Evolutionary conservation across 2,329 filamentous ascomycete species (phyloP), one percentile per base, ranked within the genome.

Genomic region (Thielaviopsis musarum): DNA sequence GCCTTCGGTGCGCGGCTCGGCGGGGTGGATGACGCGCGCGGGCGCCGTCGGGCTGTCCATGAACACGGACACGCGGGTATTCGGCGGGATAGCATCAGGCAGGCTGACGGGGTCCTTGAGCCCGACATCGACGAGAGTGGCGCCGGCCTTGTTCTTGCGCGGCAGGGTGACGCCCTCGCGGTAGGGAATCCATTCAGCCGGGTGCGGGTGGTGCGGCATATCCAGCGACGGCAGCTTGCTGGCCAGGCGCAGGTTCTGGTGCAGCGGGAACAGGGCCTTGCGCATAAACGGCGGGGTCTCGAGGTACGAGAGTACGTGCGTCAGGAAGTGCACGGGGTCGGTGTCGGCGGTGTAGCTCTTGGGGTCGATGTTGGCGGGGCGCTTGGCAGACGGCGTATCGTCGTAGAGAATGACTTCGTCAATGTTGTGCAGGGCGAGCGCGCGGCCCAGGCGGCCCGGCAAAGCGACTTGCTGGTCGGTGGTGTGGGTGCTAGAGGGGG

Each of bases 331-430:
- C 61, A 83, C 83, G 0, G 88, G 88, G 66, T 93, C 85, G 15
- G 81, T 75, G 67, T 83, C 86, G 63, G 83, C 86, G 0, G 85
- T 89, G 71, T 82, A 77, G 66, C 74, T 70, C 54, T 75, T 70
- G 56, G 75, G 73, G 65, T 82, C 77, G 56, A 78, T 73, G 59
- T 71, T 70, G 21, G 70, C 71, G 30, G 74, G 72, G 34, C 77
- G 76, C 34, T 74, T 66, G 15, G 75, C 71, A 6, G 66, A 56
- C 1, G 77, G 76, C 41, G 75, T 76, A 70, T 94, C 89, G 67
- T 91, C 83, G 69, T 87, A 95, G 59, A 95, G 74, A 56, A 95
- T 77, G 30, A 94, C 77, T 71, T 95, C 89, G 68, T 95, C 89
- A 64, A 95, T 79, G 66, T 81, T 85, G 72, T 93, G 94, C 63